Conservation (phyloP, 192 early-diverging fungal genomes). For the Entomortierella beljakovae region DNA sequence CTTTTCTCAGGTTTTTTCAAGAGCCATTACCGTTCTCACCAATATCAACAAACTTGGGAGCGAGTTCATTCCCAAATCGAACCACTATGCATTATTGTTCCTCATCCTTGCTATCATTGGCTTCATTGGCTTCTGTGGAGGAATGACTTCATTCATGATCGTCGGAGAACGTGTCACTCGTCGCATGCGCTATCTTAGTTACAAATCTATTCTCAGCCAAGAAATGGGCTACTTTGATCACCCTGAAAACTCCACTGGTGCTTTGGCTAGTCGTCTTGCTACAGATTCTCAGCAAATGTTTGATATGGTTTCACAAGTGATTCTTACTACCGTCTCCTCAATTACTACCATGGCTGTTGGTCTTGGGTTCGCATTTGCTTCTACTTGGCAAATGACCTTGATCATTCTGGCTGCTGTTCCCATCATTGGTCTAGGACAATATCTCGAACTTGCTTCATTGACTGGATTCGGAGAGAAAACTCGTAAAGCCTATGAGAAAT, state of each 20-base stretch:
- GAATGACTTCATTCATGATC: conserved; percentile 62
- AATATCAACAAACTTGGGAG: conserved; percentile 43
- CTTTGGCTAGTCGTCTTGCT: conserved; percentile 83
- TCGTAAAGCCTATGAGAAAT: conserved; percentile 80
- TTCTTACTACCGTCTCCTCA: conserved; percentile 62
- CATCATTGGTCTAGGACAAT: conserved; percentile 63
- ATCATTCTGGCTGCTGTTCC: conserved; percentile 76
- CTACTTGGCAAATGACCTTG: conserved; percentile 86
- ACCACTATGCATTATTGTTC: conserved; percentile 49
- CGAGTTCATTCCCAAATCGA: conserved; percentile 28
- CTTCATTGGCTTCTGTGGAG: conserved; percentile 36
- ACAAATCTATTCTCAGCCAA: conserved; percentile 82
- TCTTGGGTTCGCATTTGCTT: conserved; percentile 73
- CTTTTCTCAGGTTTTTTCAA: conserved; percentile 73
- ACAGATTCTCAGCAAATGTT: conserved; percentile 73
- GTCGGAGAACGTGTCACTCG: conserved; percentile 60
- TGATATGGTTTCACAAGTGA: conserved; percentile 59
- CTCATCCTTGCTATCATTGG: conserved; percentile 38
- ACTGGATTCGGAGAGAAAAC: conserved; percentile 72
- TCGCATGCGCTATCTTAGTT: conserved; percentile 71
- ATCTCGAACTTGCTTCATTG: conserved; percentile 63
- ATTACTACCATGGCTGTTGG: conserved; percentile 49
- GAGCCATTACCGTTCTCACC: conserved; percentile 47
- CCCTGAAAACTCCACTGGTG: conserved; percentile 77
- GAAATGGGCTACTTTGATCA: conserved; percentile 91